Evolutionary conservation across 2,329 filamentous ascomycete genomes (phyloP), one percentile per base, ranked within the genome.

Genomic region (Xylariomycetidae sp.): DNA sequence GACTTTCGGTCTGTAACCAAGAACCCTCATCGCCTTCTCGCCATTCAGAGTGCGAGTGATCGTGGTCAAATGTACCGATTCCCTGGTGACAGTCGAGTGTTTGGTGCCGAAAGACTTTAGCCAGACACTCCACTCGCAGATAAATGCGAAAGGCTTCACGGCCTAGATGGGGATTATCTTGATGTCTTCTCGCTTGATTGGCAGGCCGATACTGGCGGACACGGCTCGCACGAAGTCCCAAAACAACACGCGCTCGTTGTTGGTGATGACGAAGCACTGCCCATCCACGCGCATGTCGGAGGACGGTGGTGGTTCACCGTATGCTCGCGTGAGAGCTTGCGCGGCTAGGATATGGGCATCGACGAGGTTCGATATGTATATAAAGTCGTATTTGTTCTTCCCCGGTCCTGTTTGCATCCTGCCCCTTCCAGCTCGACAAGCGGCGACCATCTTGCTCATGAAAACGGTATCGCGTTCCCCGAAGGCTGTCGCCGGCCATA

Each of bases 261-360:
- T 57, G 29, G 56, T 55, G 29, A 60, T 43, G 37, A 53, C 44
- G 46, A 59, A 60, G 13, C 49, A 44, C 46, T 60, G 43, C 4
- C 58, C 57, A 19, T 57, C 57, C 8, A 59, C 49, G 14, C 43
- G 40, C 14, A 28, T 31, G 6, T 43, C 44, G 6, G 27, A n/a
- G 10, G 34, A 12, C n/a, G 37, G 44, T 15, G 41, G 31, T n/a
- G 48, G 38, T n/a, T 44, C 36, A 8, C 44, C 37, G 14, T 43
- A 42, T 10, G 43, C 42, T n/a, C 24, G 19, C 2, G 56, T 30
- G 4, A 58, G 52, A 6, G 47, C 48, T 6, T 39, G 20, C 2
- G 54, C 52, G 17, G 54, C 47, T 10, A 58, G 44, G 12, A 50
- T 32, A 31, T 57, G 52, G 14, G 50, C 44, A 22, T 45, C 39